A percentile compares a stretch with the other conserved stretches of the same genome.
Evolutionary conservation across 176 grass and related monocot species (phyloP).

Genomic region (Urochloa ruziziensis): DNA sequence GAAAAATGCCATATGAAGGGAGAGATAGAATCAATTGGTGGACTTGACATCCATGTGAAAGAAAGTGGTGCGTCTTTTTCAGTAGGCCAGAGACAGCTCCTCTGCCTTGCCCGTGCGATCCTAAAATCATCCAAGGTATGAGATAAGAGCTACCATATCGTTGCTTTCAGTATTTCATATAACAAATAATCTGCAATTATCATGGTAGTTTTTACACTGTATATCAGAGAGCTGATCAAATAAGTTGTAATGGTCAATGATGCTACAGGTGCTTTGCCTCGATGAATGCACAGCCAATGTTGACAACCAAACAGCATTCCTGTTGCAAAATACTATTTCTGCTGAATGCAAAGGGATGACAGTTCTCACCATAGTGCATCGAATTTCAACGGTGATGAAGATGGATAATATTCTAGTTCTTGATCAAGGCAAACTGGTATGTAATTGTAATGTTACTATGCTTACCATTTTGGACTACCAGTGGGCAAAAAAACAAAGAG

Average conservation of each 20-base stretch:
- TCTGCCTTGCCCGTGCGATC: slow-evolving; percentile 83
- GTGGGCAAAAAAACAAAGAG: not conserved
- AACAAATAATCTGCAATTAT: not conserved
- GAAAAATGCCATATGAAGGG: slow-evolving; percentile 93
- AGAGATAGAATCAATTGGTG: slow-evolving; percentile 71
- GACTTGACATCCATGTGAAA: slow-evolving; percentile 77
- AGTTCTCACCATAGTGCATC: slow-evolving; percentile 86
- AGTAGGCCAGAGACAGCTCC: slow-evolving; percentile 84
- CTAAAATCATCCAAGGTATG: slow-evolving; percentile 90
- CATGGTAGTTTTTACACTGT: not conserved
- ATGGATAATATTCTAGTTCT: slow-evolving; percentile 87
- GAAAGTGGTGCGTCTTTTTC: slow-evolving; percentile 77
- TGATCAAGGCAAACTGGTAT: slow-evolving; percentile 77
- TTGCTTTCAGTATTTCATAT: no score
- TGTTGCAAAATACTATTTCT: slow-evolving; percentile 81
- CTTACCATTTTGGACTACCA: not conserved
- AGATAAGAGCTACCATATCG: not conserved
- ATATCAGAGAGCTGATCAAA: not conserved
- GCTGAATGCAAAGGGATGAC: slow-evolving; percentile 75
- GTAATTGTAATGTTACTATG: slow-evolving; percentile 1
- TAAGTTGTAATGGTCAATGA: not conserved
- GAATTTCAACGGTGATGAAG: slow-evolving; percentile 84
- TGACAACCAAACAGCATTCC: slow-evolving; percentile 66
- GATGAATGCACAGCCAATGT: slow-evolving; percentile 93
- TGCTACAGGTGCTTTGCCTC: slow-evolving; percentile 70